These are phyloP conservation scores for Giardia muris DNA, from an alignment of 208 protist species.

Conservation along the genomic window DNA sequence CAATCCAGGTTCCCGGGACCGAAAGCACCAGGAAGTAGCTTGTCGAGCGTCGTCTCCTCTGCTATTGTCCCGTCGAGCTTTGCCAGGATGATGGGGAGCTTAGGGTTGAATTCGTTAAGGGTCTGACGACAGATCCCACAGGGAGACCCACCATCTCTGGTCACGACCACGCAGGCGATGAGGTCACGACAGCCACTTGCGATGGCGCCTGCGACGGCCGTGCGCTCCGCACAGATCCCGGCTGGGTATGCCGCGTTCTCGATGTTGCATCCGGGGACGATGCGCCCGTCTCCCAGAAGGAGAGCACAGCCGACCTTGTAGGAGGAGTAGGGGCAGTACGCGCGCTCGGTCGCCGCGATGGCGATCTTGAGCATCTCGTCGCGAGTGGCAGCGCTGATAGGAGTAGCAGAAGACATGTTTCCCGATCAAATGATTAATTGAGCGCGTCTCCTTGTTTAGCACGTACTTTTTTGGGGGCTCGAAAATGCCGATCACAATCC, in stretches of 20 bases:
- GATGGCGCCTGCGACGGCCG: constrained; percentile 46
- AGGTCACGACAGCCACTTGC: constrained; percentile 42
- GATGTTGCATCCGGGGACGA: constrained; percentile 51
- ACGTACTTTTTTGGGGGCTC: too few species aligned
- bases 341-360: constrained; percentile 16
- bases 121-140: constrained; percentile 33
- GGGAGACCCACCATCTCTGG: constrained; percentile 16
- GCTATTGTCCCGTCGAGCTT: neutral
- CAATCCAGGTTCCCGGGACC: constrained; percentile 31
- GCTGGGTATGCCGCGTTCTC: constrained; percentile 55
- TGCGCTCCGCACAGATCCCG: constrained; percentile 54
- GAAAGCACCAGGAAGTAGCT: constrained; percentile 29
- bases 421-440: too few species aligned
- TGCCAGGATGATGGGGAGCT: constrained; percentile 4
- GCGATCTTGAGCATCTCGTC: constrained; percentile 36
- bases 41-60: neutral
- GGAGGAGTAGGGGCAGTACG: constrained; percentile 51
- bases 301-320: constrained; percentile 53
- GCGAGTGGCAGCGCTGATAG: neutral
- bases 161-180: constrained; percentile 42
- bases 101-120: constrained; percentile 32
- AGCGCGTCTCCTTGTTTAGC: too few species aligned
- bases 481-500: too few species aligned
- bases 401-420: too few species aligned
- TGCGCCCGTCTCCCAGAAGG: constrained; percentile 12